Conservation (phyloP, 1,139 yeast species). For the Candida mesenterica region DNA sequence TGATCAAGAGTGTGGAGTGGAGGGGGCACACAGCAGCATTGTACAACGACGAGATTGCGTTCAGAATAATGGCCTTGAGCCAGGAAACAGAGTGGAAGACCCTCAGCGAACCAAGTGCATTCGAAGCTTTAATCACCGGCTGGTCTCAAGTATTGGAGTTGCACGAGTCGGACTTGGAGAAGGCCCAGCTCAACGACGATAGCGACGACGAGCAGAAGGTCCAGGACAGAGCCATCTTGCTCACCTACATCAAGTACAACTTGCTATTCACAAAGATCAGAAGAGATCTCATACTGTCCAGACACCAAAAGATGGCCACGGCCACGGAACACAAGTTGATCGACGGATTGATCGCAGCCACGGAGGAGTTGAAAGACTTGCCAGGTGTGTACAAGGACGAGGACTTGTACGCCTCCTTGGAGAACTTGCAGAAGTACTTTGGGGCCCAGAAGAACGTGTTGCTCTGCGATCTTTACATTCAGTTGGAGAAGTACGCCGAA, state of each 20-base stretch:
- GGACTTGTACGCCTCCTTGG: slow-evolving; percentile 55
- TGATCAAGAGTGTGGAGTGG: slow-evolving; percentile 56
- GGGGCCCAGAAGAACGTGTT: slow-evolving; percentile 39
- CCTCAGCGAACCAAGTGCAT: slow-evolving; percentile 25
- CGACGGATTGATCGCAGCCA: slow-evolving; percentile 45
- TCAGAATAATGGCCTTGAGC: slow-evolving; percentile 47
- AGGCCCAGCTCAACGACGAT: slow-evolving; percentile 27
- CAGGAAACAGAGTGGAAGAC: slow-evolving; percentile 36
- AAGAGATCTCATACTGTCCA: slow-evolving; percentile 47
- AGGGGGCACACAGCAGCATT: slow-evolving; percentile 69
- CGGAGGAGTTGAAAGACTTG: slow-evolving; percentile 64
- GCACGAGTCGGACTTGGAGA: slow-evolving; percentile 21
- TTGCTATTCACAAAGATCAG: slow-evolving; percentile 63
- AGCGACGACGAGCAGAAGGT: slow-evolving; percentile 52
- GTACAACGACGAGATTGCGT: slow-evolving; percentile 71
- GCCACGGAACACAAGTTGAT: slow-evolving; percentile 40
- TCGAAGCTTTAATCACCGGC: slow-evolving; percentile 32
- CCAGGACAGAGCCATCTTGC: slow-evolving; percentile 72
- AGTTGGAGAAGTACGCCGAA: slow-evolving; percentile 46
- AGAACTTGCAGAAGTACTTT: slow-evolving; percentile 48
- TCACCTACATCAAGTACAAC: slow-evolving; percentile 73
- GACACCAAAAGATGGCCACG: neutral
- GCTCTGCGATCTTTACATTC: slow-evolving; percentile 51
- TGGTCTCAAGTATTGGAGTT: slow-evolving; percentile 41
- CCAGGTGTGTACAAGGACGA: slow-evolving; percentile 94